Conservation (phyloP, 2,329 filamentous ascomycete genomes). For the Sporothrix schenckii region DNA sequence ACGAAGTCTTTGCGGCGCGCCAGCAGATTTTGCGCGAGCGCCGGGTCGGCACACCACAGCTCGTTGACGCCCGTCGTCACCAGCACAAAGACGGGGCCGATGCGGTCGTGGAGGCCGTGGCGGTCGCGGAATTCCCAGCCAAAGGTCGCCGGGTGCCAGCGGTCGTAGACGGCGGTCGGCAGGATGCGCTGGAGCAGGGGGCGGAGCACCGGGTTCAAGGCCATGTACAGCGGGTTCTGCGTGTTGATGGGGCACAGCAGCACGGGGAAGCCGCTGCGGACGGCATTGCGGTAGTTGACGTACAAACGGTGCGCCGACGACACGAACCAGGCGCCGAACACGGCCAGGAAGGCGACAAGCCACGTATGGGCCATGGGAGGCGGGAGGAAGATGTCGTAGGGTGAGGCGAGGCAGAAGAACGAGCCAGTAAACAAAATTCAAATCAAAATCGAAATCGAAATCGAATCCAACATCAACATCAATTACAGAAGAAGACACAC, state of each 20-base stretch:
- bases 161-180: conserved; percentile 27
- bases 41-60: conserved; percentile 42
- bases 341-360: conserved; percentile 14
- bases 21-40: conserved; percentile 40
- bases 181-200: conserved; percentile 26
- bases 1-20: conserved; percentile 45
- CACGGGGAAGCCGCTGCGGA: conserved; percentile 22
- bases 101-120: conserved; percentile 38
- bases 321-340: conserved; percentile 18
- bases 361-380: conserved; percentile 21
- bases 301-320: conserved; percentile 25
- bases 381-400: too few species aligned
- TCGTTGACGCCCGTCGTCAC: conserved; percentile 39
- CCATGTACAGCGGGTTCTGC: conserved; percentile 29
- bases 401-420: too few species aligned
- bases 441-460: too few species aligned
- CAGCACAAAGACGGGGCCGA: conserved; percentile 42
- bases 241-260: conserved; percentile 28
- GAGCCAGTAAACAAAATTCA: too few species aligned
- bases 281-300: conserved; percentile 31
- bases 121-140: conserved; percentile 45
- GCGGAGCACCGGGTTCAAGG: conserved; percentile 26
- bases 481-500: too few species aligned
- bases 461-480: too few species aligned
- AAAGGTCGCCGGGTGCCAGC: conserved; percentile 34